These are phyloP conservation scores for Lasiodiplodia citricola DNA, from an alignment of 2,329 filamentous ascomycete genomes.

Conservation along the genomic window DNA sequence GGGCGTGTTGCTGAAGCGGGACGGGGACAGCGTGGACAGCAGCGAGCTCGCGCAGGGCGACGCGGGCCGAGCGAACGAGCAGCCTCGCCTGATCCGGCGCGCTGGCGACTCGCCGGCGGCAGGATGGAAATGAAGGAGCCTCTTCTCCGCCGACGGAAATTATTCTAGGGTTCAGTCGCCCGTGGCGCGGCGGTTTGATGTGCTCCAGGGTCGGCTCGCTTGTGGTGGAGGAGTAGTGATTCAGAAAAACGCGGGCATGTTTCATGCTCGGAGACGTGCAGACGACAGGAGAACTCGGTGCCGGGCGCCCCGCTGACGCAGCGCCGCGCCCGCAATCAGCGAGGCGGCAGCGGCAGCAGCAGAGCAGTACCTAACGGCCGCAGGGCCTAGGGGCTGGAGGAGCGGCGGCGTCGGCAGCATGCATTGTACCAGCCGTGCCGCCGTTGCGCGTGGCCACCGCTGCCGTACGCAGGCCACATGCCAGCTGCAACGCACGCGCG, in stretches of 20 bases:
- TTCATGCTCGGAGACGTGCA: conserved; percentile 26
- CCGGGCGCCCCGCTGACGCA: conserved; percentile 21
- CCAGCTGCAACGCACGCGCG: background rate
- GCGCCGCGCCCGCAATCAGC: conserved; percentile 18
- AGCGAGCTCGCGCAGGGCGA: conserved; percentile 11
- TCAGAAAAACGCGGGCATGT: conserved; percentile 23
- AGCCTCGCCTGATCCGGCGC: conserved; percentile 21
- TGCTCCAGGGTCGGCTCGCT: conserved; percentile 25
- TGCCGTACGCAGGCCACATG: conserved; percentile 6
- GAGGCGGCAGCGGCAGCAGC: conserved; percentile 4
- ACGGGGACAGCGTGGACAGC: conserved; percentile 22
- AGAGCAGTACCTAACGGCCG: conserved; percentile 2
- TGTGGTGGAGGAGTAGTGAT: conserved; percentile 23
- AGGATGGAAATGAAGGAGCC: conserved; percentile 28
- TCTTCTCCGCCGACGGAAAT: conserved; percentile 28
- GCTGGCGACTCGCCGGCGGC: conserved; percentile 23
- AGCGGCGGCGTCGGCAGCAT: background rate
- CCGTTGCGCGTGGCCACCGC: conserved; percentile 19
- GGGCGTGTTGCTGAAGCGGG: conserved; percentile 24
- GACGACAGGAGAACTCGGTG: conserved; percentile 3
- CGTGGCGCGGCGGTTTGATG: conserved; percentile 26
- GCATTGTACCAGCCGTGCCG: conserved; percentile 6
- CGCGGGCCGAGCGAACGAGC: conserved; percentile 23
- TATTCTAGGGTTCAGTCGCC: conserved; percentile 26
- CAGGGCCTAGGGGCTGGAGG: background rate